Base-by-base conservation (phyloP, 768 basidiomycete genomes). In the Suillus subalutaceus region DNA sequence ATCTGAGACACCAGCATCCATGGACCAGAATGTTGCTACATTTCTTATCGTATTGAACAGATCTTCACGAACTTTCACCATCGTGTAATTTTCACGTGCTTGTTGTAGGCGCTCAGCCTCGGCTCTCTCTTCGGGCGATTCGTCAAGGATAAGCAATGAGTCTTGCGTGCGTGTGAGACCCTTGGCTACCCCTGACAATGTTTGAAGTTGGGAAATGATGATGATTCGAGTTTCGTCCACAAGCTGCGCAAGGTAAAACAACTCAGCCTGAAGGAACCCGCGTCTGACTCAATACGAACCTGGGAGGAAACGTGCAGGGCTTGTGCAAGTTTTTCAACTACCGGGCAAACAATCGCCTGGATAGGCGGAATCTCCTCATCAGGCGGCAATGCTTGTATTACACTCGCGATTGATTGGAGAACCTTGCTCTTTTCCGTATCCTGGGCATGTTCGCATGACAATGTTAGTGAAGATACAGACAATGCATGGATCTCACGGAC, bases 371-470 rank as follows among this genome's bases (percentile, higher is more conserved):
- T 89, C 64, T 87, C 92, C 52, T 94, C 90, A 50, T 81, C 80
- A 0, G 93, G 89, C 0, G 93, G 90, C 59, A 98, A 77, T 0
- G 96, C 96, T 72, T 97, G 93, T 40, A 97, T 92, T 4, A 98
- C 94, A 68, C 95, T 97, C 2, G 94, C 89, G 62, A 98, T 96
- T 0, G 92, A 93, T 74, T 97, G 92, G 55, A 97, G 80, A 1
- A 97, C 93, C 77, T 96, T 97, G 70, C 88, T 86, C 78, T 92
- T 92, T 77, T 97, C 95, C 26, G 89, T 87, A 70, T 93, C 92
- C 90, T 92, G 70, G 3, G 4, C 23, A 53, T 26, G 32, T 44
- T 35, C 32, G 26, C 40, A 64, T 53, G 73, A 6, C n/a, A n/a
- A 35, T 35, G 32, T 59, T 30, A 67, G 37, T 44, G 43, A 44